Conservation (phyloP, 257 asterid species). For the Rauvolfia tetraphylla region DNA sequence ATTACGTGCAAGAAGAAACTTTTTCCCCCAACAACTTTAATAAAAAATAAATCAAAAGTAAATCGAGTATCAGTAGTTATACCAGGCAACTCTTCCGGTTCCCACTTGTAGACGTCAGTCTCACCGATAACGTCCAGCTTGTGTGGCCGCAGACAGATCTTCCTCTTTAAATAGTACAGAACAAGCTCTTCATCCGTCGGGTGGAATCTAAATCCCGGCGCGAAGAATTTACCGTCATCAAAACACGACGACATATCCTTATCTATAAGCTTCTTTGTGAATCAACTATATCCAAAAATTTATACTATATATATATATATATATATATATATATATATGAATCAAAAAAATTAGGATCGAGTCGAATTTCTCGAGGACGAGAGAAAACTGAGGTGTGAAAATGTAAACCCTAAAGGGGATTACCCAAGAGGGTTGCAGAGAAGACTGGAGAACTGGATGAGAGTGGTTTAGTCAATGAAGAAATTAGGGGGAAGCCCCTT, state of each 20-base stretch:
- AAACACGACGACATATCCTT: slow-evolving; percentile 30
- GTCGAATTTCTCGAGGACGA: neutral
- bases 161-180: slow-evolving; percentile 64
- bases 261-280: slow-evolving; percentile 10
- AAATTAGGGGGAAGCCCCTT: neutral
- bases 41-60: neutral
- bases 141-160: slow-evolving; percentile 56
- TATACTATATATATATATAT: neutral
- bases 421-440: slow-evolving; percentile 4
- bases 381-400: neutral
- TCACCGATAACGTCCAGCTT: slow-evolving; percentile 57
- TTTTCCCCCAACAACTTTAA: neutral
- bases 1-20: neutral
- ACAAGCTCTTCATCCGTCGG: slow-evolving; percentile 92
- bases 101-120: slow-evolving; percentile 79
- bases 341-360: neutral
- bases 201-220: slow-evolving; percentile 91
- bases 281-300: slow-evolving; percentile 5
- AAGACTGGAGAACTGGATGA: neutral
- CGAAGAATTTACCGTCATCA: slow-evolving; percentile 36
- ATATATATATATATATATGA: neutral
- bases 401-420: slow-evolving; percentile 13
- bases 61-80: neutral
- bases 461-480: slow-evolving; percentile 6
- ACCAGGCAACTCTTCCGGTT: slow-evolving; percentile 92